These are phyloP conservation scores for Boletus sp. DNA, from an alignment of 1,284 basidiomycete species.

Conservation along the genomic window DNA sequence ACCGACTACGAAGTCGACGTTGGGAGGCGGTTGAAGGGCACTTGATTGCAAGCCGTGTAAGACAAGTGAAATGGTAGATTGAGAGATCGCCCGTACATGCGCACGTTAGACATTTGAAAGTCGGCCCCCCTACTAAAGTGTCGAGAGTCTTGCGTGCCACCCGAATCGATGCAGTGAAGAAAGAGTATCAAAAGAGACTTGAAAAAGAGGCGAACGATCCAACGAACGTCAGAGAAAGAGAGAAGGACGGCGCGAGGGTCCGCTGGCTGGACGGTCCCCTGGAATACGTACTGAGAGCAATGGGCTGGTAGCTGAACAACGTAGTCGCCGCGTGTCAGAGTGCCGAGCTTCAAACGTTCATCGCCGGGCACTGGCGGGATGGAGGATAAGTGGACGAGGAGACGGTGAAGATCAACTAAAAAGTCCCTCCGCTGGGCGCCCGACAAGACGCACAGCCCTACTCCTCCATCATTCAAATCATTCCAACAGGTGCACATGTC, in stretches of 20 bases:
- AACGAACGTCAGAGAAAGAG: neutral
- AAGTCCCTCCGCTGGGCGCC: neutral
- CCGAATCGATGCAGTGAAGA: neutral
- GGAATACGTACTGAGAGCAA: slow-evolving; percentile 10
- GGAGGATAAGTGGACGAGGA: neutral
- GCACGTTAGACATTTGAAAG: slow-evolving; percentile 26
- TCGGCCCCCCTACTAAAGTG: neutral
- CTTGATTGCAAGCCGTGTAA: slow-evolving; percentile 34
- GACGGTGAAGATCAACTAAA: neutral
- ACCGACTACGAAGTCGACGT: slow-evolving; percentile 82
- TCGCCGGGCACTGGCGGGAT: slow-evolving; percentile 2
- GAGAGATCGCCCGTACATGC: slow-evolving; percentile 25
- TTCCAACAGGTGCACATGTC: no score
- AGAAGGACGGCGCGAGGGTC: neutral
- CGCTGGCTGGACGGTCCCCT: neutral
- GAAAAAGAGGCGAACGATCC: slow-evolving; percentile 1
- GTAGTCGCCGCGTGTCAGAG: slow-evolving; percentile 17
- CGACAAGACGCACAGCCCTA: slow-evolving; percentile 17
- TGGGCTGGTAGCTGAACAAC: neutral
- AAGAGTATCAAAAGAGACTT: neutral
- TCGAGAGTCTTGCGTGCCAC: slow-evolving; percentile 8
- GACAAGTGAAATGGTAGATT: neutral
- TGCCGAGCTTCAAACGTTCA: slow-evolving; percentile 17
- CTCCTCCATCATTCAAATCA: neutral
- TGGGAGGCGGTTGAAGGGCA: slow-evolving; percentile 73